Conservation (phyloP, 805 yeast genomes). For the Saccharomyces cerevisiae region DNA sequence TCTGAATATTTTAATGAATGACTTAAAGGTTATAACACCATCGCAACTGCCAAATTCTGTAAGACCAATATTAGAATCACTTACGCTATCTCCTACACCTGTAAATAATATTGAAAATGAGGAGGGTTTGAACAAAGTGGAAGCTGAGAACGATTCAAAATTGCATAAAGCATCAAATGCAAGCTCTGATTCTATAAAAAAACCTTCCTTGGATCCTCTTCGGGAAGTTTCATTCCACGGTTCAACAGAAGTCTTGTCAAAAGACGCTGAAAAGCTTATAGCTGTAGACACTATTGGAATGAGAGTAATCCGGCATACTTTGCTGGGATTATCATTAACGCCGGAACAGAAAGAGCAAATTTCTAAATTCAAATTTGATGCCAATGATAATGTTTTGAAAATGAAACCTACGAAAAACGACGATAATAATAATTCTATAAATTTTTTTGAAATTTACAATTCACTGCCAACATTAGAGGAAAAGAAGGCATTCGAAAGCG, state of each 20-base stretch:
- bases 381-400: slow-evolving; percentile 30
- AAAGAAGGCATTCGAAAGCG: slow-evolving; percentile 50
- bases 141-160: not conserved
- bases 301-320: slow-evolving; percentile 67
- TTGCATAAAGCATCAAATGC: not conserved
- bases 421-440: slow-evolving; percentile 29
- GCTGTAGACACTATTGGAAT: slow-evolving; percentile 74
- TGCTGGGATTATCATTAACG: slow-evolving; percentile 41
- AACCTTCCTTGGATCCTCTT: not conserved
- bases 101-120: not conserved
- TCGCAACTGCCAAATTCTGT: slow-evolving; percentile 22
- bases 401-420: not conserved
- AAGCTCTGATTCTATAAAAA: not conserved
- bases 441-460: slow-evolving; percentile 62
- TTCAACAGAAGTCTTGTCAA: slow-evolving; percentile 39
- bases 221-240: slow-evolving; percentile 15
- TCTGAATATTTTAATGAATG: slow-evolving; percentile 32
- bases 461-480: slow-evolving; percentile 41
- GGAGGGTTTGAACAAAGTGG: not conserved
- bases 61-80: slow-evolving; percentile 11
- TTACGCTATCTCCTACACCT: not conserved
- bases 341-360: slow-evolving; percentile 24
- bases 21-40: slow-evolving; percentile 28
- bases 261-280: slow-evolving; percentile 44
- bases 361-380: slow-evolving; percentile 31